These are phyloP conservation scores for Erysimum cheiranthoides DNA, from an alignment of 345 rosid species.

Conservation along the genomic window DNA sequence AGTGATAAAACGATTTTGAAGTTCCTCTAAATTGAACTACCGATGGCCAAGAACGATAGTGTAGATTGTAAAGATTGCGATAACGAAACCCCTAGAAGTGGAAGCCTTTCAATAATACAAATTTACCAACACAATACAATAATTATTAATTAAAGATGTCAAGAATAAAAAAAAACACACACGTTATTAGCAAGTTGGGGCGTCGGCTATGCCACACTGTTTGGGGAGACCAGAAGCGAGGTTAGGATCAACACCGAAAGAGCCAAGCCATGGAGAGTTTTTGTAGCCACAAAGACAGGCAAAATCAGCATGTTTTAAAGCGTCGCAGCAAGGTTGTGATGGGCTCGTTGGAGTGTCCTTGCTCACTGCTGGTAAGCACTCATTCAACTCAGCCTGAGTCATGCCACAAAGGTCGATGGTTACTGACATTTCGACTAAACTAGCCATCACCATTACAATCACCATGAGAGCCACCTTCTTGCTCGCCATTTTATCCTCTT, in stretches of 20 bases:
- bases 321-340: conserved; percentile 58
- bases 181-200: conserved; percentile 33
- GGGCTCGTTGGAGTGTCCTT: conserved; percentile 60
- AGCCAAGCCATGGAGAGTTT: conserved; percentile 54
- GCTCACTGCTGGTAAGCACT: conserved; percentile 70
- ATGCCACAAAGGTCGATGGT: conserved; percentile 58
- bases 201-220: conserved; percentile 22
- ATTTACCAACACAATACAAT: too few species aligned
- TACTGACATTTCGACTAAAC: conserved; percentile 23
- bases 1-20: too few species aligned
- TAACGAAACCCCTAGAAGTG: too few species aligned
- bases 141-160: too few species aligned
- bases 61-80: too few species aligned
- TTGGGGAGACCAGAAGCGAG: conserved; percentile 64
- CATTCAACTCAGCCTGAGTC: conserved; percentile 51
- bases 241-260: conserved; percentile 69
- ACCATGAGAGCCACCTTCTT: conserved; percentile 9
- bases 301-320: conserved; percentile 57
- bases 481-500: conserved; percentile 28
- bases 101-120: too few species aligned
- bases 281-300: conserved; percentile 69
- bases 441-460: conserved; percentile 7
- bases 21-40: too few species aligned
- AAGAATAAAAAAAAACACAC: not conserved
- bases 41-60: too few species aligned